Evolutionary conservation across 2,329 filamentous ascomycete genomes (phyloP).

Genomic region (Reticulascus tulasneorum): DNA sequence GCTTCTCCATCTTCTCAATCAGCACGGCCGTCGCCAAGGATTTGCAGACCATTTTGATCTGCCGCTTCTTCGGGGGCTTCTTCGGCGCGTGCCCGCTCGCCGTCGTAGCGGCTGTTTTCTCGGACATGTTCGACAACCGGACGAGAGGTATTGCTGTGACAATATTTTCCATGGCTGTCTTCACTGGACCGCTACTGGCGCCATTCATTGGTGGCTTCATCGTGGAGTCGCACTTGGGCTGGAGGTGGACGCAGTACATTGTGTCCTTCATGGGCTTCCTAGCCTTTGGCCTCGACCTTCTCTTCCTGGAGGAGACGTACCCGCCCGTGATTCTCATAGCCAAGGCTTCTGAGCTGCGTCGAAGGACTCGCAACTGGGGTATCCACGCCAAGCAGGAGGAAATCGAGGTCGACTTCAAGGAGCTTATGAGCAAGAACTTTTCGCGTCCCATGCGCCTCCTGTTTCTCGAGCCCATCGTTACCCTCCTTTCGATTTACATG

Average conservation of each 20-base stretch:
- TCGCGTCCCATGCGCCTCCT: conserved; percentile 63
- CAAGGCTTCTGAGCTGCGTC: conserved; percentile 58
- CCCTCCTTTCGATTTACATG: conserved; percentile 66
- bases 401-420: conserved; percentile 61
- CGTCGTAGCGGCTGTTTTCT: conserved; percentile 67
- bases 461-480: conserved; percentile 66
- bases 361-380: conserved; percentile 64
- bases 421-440: conserved; percentile 64
- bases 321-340: conserved; percentile 60
- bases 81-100: conserved; percentile 67
- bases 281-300: conserved; percentile 54
- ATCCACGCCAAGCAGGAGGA: conserved; percentile 70
- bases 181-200: conserved; percentile 62
- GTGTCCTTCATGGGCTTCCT: conserved; percentile 58
- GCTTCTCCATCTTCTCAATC: conserved; percentile 66
- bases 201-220: conserved; percentile 70
- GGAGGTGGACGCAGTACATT: conserved; percentile 71
- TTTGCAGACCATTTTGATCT: conserved; percentile 65
- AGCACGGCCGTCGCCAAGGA: conserved; percentile 63
- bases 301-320: conserved; percentile 68
- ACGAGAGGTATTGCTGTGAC: conserved; percentile 56
- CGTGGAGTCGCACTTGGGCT: conserved; percentile 57
- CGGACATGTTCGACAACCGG: conserved; percentile 66
- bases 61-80: conserved; percentile 70
- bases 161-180: conserved; percentile 58